Conservation (phyloP, 2,329 filamentous ascomycete species). For the Fusarium keratoplasticum region DNA sequence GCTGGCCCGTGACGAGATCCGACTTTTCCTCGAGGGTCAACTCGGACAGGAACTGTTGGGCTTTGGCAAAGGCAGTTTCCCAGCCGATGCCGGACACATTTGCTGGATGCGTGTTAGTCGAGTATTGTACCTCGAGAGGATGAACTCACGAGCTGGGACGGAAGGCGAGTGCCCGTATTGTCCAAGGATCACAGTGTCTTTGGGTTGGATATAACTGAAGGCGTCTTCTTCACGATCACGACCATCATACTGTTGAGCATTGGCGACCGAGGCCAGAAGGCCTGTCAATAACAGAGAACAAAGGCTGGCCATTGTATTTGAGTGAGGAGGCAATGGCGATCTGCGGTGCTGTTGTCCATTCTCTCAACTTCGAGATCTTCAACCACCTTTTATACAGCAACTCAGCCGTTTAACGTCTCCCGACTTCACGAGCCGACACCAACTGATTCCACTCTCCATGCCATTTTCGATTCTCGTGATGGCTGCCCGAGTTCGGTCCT, state of each 20-base stretch:
- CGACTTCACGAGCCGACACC: slow-evolving; percentile 5
- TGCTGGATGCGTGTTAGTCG: slow-evolving; percentile 42
- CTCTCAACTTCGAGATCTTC: not conserved
- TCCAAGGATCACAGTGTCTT: slow-evolving; percentile 55
- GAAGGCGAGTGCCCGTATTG: slow-evolving; percentile 54
- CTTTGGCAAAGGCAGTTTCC: slow-evolving; percentile 52
- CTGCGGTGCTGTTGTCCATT: slow-evolving; percentile 20
- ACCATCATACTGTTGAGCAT: slow-evolving; percentile 43
- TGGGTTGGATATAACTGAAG: slow-evolving; percentile 55
- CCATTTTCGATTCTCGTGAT: slow-evolving; percentile 20
- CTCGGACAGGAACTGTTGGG: slow-evolving; percentile 47
- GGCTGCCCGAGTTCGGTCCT: slow-evolving; percentile 7
- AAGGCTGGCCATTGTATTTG: slow-evolving; percentile 35
- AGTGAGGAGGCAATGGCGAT: slow-evolving; percentile 9
- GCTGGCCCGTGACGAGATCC: slow-evolving; percentile 49
- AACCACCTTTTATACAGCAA: slow-evolving; percentile 29
- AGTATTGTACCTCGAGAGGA: not conserved
- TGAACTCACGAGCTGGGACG: slow-evolving; percentile 52
- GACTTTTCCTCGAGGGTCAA: slow-evolving; percentile 48
- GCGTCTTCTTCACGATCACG: slow-evolving; percentile 41
- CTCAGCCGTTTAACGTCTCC: not conserved
- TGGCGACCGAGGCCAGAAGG: slow-evolving; percentile 45
- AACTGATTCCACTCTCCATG: not conserved
- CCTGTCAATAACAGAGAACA: slow-evolving; percentile 53
- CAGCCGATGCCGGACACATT: slow-evolving; percentile 53